phyloP scores from a whole-genome alignment of 352 stramenopile genomes.

The Peronospora belbahrii region DNA sequence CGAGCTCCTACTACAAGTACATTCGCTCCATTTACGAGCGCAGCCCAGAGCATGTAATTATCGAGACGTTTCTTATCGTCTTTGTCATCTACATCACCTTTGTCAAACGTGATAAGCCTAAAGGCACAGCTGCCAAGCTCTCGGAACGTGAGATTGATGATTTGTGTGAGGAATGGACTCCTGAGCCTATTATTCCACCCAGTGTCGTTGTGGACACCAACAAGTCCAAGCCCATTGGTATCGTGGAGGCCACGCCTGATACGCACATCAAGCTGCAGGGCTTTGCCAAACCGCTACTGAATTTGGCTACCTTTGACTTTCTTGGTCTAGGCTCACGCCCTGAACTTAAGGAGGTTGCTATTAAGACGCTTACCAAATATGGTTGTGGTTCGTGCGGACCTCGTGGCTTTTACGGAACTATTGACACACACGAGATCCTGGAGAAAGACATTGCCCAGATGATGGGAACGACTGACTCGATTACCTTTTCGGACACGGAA shows the following conservation, averaged over 20 bases:
- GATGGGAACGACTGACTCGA: conserved; percentile 89
- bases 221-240: conserved; percentile 45
- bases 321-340: conserved; percentile 82
- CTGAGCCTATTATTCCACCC: conserved; percentile 80
- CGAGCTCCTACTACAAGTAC: conserved; percentile 75
- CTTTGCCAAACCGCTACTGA: conserved; percentile 72
- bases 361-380: conserved; percentile 91
- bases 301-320: conserved; percentile 97
- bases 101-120: conserved; percentile 70
- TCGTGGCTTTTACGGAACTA: conserved; percentile 98
- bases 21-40: conserved; percentile 76
- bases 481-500: conserved; percentile 96
- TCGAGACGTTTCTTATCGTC: conserved; percentile 95
- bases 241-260: conserved; percentile 73
- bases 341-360: conserved; percentile 85
- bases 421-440: conserved; percentile 85
- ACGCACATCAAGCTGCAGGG: conserved; percentile 81
- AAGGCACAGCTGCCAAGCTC: conserved; percentile 54
- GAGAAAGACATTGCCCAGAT: conserved; percentile 90
- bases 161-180: conserved; percentile 84
- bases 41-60: conserved; percentile 91
- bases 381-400: conserved; percentile 96
- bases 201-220: conserved; percentile 25
- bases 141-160: conserved; percentile 86
- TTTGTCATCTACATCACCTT: conserved; percentile 94